Evolutionary conservation across 2,329 filamentous ascomycete genomes (phyloP), one percentile per base, ranked within the genome.

Genomic region (Laburnicola sp.): DNA sequence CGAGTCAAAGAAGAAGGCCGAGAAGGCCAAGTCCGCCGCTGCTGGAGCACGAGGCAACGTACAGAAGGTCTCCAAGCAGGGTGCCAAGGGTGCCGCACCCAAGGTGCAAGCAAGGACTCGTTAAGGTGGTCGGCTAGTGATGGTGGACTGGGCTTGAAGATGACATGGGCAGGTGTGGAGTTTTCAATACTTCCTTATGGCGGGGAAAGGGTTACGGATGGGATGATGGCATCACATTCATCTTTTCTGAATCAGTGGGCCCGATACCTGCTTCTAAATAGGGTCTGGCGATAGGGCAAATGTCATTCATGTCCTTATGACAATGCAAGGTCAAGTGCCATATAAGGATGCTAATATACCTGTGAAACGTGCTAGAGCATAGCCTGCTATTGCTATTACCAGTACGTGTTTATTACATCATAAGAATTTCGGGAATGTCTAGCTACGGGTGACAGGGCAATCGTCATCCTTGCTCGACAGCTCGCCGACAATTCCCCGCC

Each of bases 1-100:
- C 59, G 87, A 90, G 79, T 89, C 86, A 76, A 86, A 86, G 78
- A 99, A 97, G 91, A 99, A 97, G 89, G 89, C 90, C 55, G 92
- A 97, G 82, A 99, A 99, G 91, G 94, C 94, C 72, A 97, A 97
- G 89, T 82, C 70, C 73, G 92, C 92, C 64, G 84, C 88, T 66
- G 71, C 67, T 58, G 84, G 86, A 66, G 80, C 86, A 75, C 88
- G 89, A 81, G 92, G 91, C 74, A 85, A 91, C 82, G 82, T 84
- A 66, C 77, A 80, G 72, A 86, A 89, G 78, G 82, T 87, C 77
- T 92, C 91, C 86, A 99, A 99, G 89, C 91, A 96, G 85, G 91
- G 91, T 74, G 87, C 91, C 65, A 96, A 96, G 86, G 94, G 94
- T 73, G 85, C 91, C 68, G 85, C 84, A 70, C 79, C 82, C 75